A percentile compares a stretch with the other conserved stretches of the same genome.
phyloP scores from a whole-genome alignment of 805 yeast species.

The Isabelozyma pseudorhagii region DNA sequence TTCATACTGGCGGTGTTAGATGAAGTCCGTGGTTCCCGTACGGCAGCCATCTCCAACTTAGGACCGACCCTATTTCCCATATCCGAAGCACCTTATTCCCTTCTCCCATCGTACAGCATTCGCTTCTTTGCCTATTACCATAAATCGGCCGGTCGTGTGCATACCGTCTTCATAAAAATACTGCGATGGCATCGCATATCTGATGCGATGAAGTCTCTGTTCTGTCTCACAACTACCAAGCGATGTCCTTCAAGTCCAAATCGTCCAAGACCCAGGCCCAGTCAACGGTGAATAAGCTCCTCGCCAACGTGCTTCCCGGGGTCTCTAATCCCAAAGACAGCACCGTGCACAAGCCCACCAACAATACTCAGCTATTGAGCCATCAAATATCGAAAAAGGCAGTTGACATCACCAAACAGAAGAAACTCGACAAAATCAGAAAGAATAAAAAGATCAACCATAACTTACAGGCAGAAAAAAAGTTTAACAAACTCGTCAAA shows the following conservation, averaged over 20 bases:
- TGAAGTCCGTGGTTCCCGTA: too few relatives aligned
- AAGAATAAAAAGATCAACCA: slow-evolving; percentile 25
- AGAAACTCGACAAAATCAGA: slow-evolving; percentile 16
- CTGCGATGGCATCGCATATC: neutral
- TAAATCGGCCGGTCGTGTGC: neutral
- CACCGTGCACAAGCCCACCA: neutral
- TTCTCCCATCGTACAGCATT: too few relatives aligned
- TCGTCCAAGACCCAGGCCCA: slow-evolving; percentile 33
- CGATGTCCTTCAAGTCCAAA: slow-evolving; percentile 24
- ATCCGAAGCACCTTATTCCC: too few relatives aligned
- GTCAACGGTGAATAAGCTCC: slow-evolving; percentile 39
- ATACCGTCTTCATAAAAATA: neutral
- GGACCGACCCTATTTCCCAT: too few relatives aligned
- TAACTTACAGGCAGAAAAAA: slow-evolving; percentile 23
- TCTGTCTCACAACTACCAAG: neutral
- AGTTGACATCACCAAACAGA: slow-evolving; percentile 16
- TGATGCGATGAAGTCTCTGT: neutral
- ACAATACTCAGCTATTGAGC: slow-evolving; percentile 17
- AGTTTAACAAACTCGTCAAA: slow-evolving; percentile 34
- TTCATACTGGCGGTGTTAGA: too few relatives aligned
- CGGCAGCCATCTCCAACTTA: too few relatives aligned
- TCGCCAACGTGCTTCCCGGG: slow-evolving; percentile 15
- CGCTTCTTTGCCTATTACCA: too few relatives aligned
- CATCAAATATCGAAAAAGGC: slow-evolving; percentile 12
- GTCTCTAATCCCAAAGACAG: neutral